Evolutionary conservation across 1,139 yeast species (phyloP), one percentile per base, ranked within the genome.

Genomic region (Scheffersomyces stambukii): DNA sequence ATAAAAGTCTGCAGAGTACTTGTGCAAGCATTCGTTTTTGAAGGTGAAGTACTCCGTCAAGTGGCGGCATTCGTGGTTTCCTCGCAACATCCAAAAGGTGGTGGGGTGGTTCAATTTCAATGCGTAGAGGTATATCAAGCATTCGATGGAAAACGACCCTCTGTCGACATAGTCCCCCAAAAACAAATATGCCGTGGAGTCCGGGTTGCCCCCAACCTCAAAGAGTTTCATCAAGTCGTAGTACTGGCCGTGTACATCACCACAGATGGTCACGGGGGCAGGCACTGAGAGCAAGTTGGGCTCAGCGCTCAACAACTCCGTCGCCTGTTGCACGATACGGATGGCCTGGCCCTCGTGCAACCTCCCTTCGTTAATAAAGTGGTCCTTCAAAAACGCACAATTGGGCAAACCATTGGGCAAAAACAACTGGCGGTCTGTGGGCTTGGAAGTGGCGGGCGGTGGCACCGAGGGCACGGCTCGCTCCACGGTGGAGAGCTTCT

Each of bases 81-180:
- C 98, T 40, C 98, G 66, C 30, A 91, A 65, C 72, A 91, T 67
- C 75, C 84, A 85, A 41, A 91, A 75, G 4, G 86, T 75, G 23
- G 66, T 57, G 7, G 94, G 94, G 52, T 77, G 83, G 51, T 76
- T 81, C 47, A 88, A 66, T 53, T 91, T 91, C 49, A 89, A 61
- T 2, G 95, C 62, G 66, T 86, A 89, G 35, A 91, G 60, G 48
- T 83, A 82, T 30, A 91, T 54, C 35, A 91, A 70, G 48, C 95
- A 84, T 59, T 91, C 98, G 36, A 88, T 77, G 10, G 96, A 84
- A 49, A 84, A 89, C 23, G 86, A 80, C 4, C 98, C 98, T 42
- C 98, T 70, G 57, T 91, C 98, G 19, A 91, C 98, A 50, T 91
- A 91, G 57, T 91, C 98, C 11, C 98, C 98, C 37, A 91, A 60